phyloP scores from a whole-genome alignment of 2,329 filamentous ascomycete species.

The Dactylella cylindrospora region DNA sequence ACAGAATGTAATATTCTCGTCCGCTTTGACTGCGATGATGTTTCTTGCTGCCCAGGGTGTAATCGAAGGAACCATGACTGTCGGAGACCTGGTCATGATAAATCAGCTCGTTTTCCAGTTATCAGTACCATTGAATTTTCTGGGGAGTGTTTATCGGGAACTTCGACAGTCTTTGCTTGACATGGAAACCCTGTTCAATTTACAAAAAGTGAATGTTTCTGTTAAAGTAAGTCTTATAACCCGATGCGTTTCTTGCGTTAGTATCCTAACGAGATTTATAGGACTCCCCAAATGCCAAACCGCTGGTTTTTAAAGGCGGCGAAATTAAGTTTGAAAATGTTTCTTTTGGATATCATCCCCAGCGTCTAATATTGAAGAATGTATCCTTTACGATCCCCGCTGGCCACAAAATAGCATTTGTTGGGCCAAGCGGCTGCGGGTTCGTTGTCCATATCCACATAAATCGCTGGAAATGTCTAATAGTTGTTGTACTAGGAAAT shows the following conservation, averaged over 20 bases:
- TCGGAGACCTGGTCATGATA: conserved; percentile 96
- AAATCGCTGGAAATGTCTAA: neutral
- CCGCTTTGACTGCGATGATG: conserved; percentile 95
- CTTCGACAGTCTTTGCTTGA: conserved; percentile 90
- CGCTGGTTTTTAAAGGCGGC: conserved; percentile 74
- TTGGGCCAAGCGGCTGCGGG: conserved; percentile 91
- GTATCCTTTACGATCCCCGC: conserved; percentile 86
- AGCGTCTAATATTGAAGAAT: conserved; percentile 83
- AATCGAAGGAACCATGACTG: conserved; percentile 74
- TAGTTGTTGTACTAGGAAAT: conserved; percentile 60
- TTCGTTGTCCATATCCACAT: conserved; percentile 8
- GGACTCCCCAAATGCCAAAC: conserved; percentile 72
- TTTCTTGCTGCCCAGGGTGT: conserved; percentile 91
- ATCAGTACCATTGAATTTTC: conserved; percentile 92
- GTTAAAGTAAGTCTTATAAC: conserved; percentile 59
- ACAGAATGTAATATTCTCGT: conserved; percentile 96
- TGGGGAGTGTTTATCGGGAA: conserved; percentile 97
- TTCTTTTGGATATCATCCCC: conserved; percentile 84
- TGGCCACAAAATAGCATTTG: conserved; percentile 92
- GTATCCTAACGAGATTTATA: conserved; percentile 10
- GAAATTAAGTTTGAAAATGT: conserved; percentile 95
- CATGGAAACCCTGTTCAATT: conserved; percentile 97
- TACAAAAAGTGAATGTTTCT: conserved; percentile 92
- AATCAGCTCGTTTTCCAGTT: conserved; percentile 99
- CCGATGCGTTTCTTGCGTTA: neutral